These are phyloP conservation scores for Grosmannia penicillata DNA, from an alignment of 2,329 filamentous ascomycete genomes.

Conservation along the genomic window DNA sequence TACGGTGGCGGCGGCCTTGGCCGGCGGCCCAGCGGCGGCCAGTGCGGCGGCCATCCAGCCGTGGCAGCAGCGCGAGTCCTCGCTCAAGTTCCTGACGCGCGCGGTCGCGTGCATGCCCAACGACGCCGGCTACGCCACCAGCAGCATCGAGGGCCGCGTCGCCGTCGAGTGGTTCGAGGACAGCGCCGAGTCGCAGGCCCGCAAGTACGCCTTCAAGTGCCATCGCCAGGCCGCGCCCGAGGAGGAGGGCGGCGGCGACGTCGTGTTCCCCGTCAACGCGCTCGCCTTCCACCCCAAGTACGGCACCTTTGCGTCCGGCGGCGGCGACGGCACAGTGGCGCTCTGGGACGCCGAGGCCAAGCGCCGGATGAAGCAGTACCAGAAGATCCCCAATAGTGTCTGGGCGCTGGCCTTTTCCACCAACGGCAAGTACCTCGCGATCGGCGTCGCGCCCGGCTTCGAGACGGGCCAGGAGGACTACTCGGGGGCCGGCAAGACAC, in stretches of 20 bases:
- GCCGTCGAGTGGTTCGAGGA: constrained; percentile 98
- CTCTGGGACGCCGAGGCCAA: constrained; percentile 89
- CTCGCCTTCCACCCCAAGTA: constrained; percentile 72
- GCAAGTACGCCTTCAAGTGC: constrained; percentile 98
- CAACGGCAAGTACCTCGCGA: constrained; percentile 64
- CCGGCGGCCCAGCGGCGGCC: constrained; percentile 16
- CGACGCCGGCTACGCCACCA: constrained; percentile 83
- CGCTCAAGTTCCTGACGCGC: constrained; percentile 88
- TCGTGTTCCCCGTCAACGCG: constrained; percentile 85
- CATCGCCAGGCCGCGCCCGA: constrained; percentile 62
- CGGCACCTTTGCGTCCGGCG: constrained; percentile 79
- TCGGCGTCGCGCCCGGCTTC: constrained; percentile 74
- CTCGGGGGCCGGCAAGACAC: constrained; percentile 54
- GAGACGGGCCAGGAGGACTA: constrained; percentile 77
- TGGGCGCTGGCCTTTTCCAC: constrained; percentile 62
- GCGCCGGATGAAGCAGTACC: constrained; percentile 78
- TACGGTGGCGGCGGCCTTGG: constrained; percentile 41
- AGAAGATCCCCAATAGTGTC: constrained; percentile 66
- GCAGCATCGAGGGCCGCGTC: constrained; percentile 85
- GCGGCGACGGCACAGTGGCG: constrained; percentile 82
- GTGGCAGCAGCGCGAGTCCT: constrained; percentile 89
- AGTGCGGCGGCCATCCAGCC: constrained; percentile 45
- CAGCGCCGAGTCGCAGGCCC: constrained; percentile 67
- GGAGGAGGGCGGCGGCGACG: constrained; percentile 50
- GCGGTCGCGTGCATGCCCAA: constrained; percentile 94